phyloP scores from a whole-genome alignment of 257 asterid genomes.

The Vinca minor region DNA sequence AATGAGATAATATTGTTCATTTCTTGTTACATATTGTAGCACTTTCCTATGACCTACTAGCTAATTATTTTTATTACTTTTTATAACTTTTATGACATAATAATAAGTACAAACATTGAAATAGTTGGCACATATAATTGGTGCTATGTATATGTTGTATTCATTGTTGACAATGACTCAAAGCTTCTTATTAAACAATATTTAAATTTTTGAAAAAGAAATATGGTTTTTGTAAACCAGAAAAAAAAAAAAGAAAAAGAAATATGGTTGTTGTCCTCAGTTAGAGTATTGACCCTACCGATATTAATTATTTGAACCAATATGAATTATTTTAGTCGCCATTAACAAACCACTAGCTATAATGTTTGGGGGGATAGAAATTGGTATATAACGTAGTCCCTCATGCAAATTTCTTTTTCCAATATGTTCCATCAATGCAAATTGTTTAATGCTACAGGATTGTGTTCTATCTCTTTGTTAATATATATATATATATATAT shows the following conservation, averaged over 20 bases:
- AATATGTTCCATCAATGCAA: too few species aligned
- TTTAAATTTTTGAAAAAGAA: too few species aligned
- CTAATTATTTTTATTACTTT: too few species aligned
- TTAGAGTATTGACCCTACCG: slow-evolving; percentile 1
- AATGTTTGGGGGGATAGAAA: neutral
- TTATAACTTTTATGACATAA: too few species aligned
- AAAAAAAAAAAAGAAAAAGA: too few species aligned
- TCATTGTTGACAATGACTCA: neutral
- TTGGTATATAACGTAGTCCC: neutral
- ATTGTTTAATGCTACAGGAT: neutral
- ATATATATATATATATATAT: too few species aligned
- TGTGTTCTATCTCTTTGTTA: neutral
- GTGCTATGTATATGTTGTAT: neutral
- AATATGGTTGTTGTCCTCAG: neutral
- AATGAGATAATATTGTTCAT: too few species aligned
- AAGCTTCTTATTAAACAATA: neutral
- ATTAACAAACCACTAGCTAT: neutral
- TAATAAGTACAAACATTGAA: neutral
- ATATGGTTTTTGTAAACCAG: neutral
- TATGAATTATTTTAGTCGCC: neutral
- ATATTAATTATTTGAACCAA: neutral
- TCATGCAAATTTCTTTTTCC: neutral
- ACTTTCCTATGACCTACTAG: too few species aligned
- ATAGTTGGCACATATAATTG: neutral
- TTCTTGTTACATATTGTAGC: too few species aligned